phyloP scores from a whole-genome alignment of 805 yeast species.

The Spencermartinsiella europaea region DNA sequence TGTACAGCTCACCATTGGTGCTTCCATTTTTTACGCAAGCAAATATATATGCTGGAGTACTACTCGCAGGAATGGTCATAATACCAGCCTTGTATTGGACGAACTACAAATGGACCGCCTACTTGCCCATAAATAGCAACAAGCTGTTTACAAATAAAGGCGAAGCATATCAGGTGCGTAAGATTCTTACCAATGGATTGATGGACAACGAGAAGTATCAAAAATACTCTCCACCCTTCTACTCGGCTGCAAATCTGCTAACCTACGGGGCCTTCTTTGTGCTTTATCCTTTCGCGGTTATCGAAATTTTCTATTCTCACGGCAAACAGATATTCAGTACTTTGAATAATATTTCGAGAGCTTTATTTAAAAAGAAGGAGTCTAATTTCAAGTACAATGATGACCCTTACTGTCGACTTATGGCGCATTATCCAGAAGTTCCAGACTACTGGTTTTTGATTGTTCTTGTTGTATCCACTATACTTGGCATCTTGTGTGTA shows the following conservation, averaged over 20 bases:
- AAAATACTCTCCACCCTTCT: conserved; percentile 61
- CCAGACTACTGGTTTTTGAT: conserved; percentile 48
- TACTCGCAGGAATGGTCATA: conserved; percentile 19
- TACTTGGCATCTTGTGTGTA: conserved; percentile 39
- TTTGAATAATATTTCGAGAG: conserved; percentile 4
- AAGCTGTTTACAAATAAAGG: conserved; percentile 49
- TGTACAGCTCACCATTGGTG: conserved; percentile 10
- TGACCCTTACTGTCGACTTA: conserved; percentile 34
- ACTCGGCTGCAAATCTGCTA: conserved; percentile 42
- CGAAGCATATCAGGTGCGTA: conserved; percentile 40
- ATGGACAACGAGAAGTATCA: conserved; percentile 45
- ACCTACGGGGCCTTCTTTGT: conserved; percentile 50
- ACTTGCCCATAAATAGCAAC: conserved; percentile 53
- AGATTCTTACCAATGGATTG: conserved; percentile 33
- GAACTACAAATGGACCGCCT: conserved; percentile 54
- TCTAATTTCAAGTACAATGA: conserved; percentile 24
- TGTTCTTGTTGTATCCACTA: conserved; percentile 40
- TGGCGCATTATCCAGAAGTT: conserved; percentile 46
- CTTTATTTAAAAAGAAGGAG: conserved; percentile 3
- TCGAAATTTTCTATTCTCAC: conserved; percentile 30
- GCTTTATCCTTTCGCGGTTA: conserved; percentile 47
- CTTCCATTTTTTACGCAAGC: conserved; percentile 16
- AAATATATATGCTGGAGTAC: conserved; percentile 9
- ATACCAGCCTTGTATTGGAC: conserved; percentile 47
- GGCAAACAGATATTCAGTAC: conserved; percentile 7